These are phyloP conservation scores for Wickerhamiella azyma DNA, from an alignment of 805 yeast species.

Conservation along the genomic window DNA sequence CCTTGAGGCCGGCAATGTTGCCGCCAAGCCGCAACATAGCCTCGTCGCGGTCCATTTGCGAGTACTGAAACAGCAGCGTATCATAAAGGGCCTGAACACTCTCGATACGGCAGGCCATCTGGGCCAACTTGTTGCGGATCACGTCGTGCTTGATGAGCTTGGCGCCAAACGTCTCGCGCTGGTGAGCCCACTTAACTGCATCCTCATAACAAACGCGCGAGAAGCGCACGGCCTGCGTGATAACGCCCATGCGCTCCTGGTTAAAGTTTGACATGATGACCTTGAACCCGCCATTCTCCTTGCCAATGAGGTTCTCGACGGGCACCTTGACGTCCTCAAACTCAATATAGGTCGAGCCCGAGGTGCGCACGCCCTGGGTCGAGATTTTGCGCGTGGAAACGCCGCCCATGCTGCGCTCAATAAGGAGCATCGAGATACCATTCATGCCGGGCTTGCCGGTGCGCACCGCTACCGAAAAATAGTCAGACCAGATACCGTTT, in stretches of 20 bases:
- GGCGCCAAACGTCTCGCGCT: slow-evolving; percentile 32
- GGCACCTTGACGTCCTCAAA: slow-evolving; percentile 36
- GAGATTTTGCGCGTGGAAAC: slow-evolving; percentile 27
- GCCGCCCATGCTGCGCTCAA: slow-evolving; percentile 30
- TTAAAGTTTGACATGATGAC: slow-evolving; percentile 33
- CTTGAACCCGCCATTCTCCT: slow-evolving; percentile 32
- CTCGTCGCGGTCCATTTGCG: slow-evolving; percentile 27
- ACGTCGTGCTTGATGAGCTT: slow-evolving; percentile 31
- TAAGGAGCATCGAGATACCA: slow-evolving; percentile 30
- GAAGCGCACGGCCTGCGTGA: slow-evolving; percentile 30
- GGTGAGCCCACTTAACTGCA: slow-evolving; percentile 31
- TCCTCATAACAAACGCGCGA: slow-evolving; percentile 32
- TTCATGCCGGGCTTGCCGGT: slow-evolving; percentile 31
- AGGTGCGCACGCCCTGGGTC: slow-evolving; percentile 31
- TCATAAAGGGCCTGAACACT: slow-evolving; percentile 31
- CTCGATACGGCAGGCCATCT: slow-evolving; percentile 31
- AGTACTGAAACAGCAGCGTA: slow-evolving; percentile 26
- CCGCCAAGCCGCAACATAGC: slow-evolving; percentile 32
- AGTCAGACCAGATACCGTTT: slow-evolving; percentile 32
- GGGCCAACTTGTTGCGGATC: slow-evolving; percentile 31
- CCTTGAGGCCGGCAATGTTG: slow-evolving; percentile 32
- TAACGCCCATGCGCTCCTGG: slow-evolving; percentile 33
- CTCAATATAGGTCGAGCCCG: slow-evolving; percentile 30
- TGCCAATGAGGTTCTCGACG: slow-evolving; percentile 30
- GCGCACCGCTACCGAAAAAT: slow-evolving; percentile 33